Evolutionary conservation across 345 rosid genomes (phyloP).

Genomic region (Durio zibethinus): DNA sequence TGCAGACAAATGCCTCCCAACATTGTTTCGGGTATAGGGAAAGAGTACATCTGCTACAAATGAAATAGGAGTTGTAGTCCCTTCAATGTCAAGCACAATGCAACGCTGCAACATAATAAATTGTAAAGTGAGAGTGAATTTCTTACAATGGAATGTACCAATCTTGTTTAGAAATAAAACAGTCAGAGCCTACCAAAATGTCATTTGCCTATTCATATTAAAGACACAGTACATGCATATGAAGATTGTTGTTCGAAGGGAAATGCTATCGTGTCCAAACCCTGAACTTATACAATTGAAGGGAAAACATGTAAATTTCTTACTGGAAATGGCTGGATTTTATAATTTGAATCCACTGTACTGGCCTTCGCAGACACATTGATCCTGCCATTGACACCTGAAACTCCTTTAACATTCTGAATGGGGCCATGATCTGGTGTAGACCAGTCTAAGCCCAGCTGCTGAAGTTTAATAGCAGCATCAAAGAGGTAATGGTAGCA

Average conservation of each 20-base stretch:
- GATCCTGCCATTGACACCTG: conserved; percentile 22
- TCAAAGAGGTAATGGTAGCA: conserved; percentile 90
- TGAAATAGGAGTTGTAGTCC: conserved; percentile 94
- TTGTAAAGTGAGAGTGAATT: conserved; percentile 7
- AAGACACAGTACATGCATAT: not conserved
- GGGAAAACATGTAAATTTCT: conserved; percentile 19
- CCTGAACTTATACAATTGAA: not conserved
- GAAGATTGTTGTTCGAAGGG: not conserved
- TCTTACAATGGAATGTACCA: not conserved
- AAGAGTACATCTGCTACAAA: conserved; percentile 88
- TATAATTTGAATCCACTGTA: conserved; percentile 39
- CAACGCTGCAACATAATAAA: conserved; percentile 55
- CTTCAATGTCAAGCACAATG: conserved; percentile 94
- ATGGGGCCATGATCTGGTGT: conserved; percentile 74
- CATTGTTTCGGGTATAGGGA: conserved; percentile 87
- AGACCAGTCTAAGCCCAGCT: conserved; percentile 68
- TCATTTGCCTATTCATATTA: not conserved
- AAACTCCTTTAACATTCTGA: conserved; percentile 37
- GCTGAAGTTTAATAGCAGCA: conserved; percentile 90
- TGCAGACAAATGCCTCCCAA: conserved; percentile 69
- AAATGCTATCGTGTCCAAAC: not conserved
- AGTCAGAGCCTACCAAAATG: not conserved
- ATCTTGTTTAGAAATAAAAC: not conserved
- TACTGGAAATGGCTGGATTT: conserved; percentile 45
- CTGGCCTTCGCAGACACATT: conserved; percentile 40